phyloP scores from a whole-genome alignment of 306 rosid species.

The Albizia julibrissin region DNA sequence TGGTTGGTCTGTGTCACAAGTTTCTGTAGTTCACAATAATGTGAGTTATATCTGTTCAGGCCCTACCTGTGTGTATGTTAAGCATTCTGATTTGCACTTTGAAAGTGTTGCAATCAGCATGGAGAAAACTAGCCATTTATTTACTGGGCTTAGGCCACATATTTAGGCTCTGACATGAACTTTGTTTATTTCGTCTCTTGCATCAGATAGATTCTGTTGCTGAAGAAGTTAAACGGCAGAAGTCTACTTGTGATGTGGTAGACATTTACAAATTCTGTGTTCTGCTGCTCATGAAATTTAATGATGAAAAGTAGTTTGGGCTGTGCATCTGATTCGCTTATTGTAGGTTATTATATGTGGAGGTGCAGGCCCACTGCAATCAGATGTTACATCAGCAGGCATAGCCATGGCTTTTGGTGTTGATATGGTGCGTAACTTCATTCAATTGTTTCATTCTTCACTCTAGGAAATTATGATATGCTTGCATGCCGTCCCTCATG shows the following conservation, averaged over 20 bases:
- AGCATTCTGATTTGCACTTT: slow-evolving; percentile 18
- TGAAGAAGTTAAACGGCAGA: slow-evolving; percentile 77
- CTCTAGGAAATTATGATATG: slow-evolving; percentile 3
- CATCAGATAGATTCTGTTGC: slow-evolving; percentile 87
- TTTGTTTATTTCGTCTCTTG: slow-evolving; percentile 26
- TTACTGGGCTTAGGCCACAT: neutral
- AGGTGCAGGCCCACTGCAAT: slow-evolving; percentile 93
- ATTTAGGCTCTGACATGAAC: slow-evolving; percentile 7
- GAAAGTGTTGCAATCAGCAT: slow-evolving; percentile 14
- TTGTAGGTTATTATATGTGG: slow-evolving; percentile 85
- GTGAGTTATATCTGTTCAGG: slow-evolving; percentile 55
- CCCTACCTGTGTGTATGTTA: slow-evolving; percentile 8
- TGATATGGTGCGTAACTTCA: slow-evolving; percentile 73
- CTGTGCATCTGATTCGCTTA: slow-evolving; percentile 32
- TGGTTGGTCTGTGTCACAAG: slow-evolving; percentile 82
- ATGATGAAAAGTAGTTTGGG: slow-evolving; percentile 22
- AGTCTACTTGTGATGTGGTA: slow-evolving; percentile 82
- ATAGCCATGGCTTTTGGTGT: slow-evolving; percentile 94
- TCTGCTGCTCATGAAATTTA: slow-evolving; percentile 24
- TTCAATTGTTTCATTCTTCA: slow-evolving; percentile 21
- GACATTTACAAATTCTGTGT: slow-evolving; percentile 12
- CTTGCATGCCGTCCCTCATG: neutral
- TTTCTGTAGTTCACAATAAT: slow-evolving; percentile 72
- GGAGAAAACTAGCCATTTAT: neutral
- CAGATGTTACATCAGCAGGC: slow-evolving; percentile 88